These are phyloP conservation scores for Litsea cubeba DNA, from an alignment of 164 flowering plant species.

Conservation along the genomic window DNA sequence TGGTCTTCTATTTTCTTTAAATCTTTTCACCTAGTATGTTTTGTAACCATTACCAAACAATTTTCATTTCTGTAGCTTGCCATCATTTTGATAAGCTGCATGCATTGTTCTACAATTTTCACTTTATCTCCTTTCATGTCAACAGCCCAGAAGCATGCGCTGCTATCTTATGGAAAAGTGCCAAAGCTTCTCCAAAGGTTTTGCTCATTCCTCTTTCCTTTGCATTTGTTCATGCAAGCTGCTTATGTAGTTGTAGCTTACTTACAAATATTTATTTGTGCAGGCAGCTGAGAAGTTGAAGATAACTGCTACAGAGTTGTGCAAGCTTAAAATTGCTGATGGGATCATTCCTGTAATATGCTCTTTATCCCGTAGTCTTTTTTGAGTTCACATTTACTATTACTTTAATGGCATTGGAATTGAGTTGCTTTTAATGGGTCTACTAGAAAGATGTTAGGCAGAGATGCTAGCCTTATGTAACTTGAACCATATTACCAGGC, in stretches of 20 bases:
- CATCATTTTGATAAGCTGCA: neutral
- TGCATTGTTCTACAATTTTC: neutral
- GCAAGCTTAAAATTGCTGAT: slow-evolving; percentile 72
- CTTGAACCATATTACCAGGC: too few relatives aligned
- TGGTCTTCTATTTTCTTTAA: slow-evolving; percentile 1
- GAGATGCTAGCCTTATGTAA: neutral
- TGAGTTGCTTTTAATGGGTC: neutral
- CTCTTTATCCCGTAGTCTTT: neutral
- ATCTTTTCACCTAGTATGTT: neutral
- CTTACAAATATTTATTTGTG: slow-evolving; percentile 12
- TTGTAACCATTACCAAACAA: neutral
- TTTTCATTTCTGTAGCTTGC: neutral
- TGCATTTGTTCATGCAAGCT: neutral
- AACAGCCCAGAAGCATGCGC: slow-evolving; percentile 98
- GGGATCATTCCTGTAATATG: slow-evolving; percentile 85
- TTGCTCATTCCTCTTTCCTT: slow-evolving; percentile 1
- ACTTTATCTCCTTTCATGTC: slow-evolving; percentile 4
- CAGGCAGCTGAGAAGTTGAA: slow-evolving; percentile 95
- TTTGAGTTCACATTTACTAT: neutral
- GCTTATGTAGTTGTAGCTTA: neutral
- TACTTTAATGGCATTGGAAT: neutral
- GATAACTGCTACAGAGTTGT: slow-evolving; percentile 75
- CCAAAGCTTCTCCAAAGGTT: slow-evolving; percentile 93
- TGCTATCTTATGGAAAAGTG: slow-evolving; percentile 85
- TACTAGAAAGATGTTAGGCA: neutral